Conservation (phyloP, 192 early-diverging fungal species). For the Podila clonocystis region DNA sequence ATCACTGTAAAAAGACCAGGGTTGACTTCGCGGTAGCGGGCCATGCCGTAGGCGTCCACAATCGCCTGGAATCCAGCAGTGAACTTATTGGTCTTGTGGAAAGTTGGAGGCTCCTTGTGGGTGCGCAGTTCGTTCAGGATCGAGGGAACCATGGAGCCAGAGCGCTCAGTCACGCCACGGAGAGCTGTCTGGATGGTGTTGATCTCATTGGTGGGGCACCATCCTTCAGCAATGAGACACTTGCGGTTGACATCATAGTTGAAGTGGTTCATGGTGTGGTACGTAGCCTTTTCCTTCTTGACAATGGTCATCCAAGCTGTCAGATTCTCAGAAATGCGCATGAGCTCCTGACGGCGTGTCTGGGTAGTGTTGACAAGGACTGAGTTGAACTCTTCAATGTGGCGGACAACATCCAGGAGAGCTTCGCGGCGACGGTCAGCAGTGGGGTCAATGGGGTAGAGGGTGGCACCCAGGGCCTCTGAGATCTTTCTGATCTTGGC, state of each 20-base stretch:
- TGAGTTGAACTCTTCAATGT: conserved; percentile 89
- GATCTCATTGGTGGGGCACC: conserved; percentile 93
- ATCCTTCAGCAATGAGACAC: conserved; percentile 97
- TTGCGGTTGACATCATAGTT: conserved; percentile 94
- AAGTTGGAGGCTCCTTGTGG: conserved; percentile 92
- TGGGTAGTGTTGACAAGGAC: conserved; percentile 90
- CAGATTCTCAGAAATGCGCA: conserved; percentile 86
- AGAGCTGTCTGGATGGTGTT: conserved; percentile 85
- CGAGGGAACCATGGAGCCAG: conserved; percentile 90
- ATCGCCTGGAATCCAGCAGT: conserved; percentile 97
- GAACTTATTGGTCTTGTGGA: conserved; percentile 95
- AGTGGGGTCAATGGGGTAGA: conserved; percentile 89
- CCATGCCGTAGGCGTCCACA: conserved; percentile 97
- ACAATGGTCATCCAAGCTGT: conserved; percentile 90
- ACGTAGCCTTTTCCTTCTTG: conserved; percentile 98
- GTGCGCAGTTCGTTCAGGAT: conserved; percentile 90
- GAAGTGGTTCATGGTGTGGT: conserved; percentile 96
- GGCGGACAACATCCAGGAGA: conserved; percentile 79
- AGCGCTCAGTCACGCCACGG: conserved; percentile 70
- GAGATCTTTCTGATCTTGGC: conserved; percentile 93
- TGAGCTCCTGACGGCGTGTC: conserved; percentile 85
- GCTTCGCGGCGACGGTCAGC: conserved; percentile 88
- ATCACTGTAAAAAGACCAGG: conserved; percentile 98
- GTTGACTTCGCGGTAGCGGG: conserved; percentile 97
- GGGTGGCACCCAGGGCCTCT: conserved; percentile 94